Conservation (phyloP, 2,329 filamentous ascomycete genomes). For the Monilinia vaccinii-corymbosi region DNA sequence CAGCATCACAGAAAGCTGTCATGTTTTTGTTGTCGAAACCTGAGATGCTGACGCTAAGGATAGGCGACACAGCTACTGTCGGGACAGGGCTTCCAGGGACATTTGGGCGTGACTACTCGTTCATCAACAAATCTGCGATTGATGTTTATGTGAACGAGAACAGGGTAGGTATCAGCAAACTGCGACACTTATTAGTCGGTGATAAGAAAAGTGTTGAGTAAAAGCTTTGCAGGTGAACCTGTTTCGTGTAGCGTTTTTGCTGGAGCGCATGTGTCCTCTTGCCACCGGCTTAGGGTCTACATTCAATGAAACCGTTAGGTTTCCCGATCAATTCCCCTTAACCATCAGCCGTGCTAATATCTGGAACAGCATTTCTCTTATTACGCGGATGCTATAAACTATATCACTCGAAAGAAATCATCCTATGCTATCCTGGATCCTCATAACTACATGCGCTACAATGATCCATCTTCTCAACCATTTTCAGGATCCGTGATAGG, state of each 20-base stretch:
- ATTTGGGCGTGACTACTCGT: conserved; percentile 42
- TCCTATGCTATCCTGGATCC: conserved; percentile 40
- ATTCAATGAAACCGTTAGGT: conserved; percentile 39
- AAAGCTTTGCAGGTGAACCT: conserved; percentile 31
- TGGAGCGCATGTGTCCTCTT: conserved; percentile 42
- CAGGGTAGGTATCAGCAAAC: conserved; percentile 27
- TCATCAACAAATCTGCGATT: conserved; percentile 38
- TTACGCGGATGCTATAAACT: conserved; percentile 39
- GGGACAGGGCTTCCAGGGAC: conserved; percentile 40
- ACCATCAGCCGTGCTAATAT: background rate
- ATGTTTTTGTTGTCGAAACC: background rate
- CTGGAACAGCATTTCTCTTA: conserved; percentile 33
- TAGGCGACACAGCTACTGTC: conserved; percentile 25
- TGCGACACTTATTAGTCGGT: too few relatives aligned
- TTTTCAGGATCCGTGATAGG: conserved; percentile 41
- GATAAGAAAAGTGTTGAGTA: background rate
- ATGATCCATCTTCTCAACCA: conserved; percentile 41
- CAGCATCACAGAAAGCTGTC: background rate
- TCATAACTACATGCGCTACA: conserved; percentile 47
- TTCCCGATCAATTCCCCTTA: background rate
- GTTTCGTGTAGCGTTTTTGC: conserved; percentile 41
- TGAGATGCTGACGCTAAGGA: background rate
- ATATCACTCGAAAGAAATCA: conserved; percentile 40
- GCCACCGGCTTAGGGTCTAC: conserved; percentile 37
- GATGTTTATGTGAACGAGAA: conserved; percentile 39